Conservation (phyloP, 306 rosid genomes). For the Citrullus colocynthis region DNA sequence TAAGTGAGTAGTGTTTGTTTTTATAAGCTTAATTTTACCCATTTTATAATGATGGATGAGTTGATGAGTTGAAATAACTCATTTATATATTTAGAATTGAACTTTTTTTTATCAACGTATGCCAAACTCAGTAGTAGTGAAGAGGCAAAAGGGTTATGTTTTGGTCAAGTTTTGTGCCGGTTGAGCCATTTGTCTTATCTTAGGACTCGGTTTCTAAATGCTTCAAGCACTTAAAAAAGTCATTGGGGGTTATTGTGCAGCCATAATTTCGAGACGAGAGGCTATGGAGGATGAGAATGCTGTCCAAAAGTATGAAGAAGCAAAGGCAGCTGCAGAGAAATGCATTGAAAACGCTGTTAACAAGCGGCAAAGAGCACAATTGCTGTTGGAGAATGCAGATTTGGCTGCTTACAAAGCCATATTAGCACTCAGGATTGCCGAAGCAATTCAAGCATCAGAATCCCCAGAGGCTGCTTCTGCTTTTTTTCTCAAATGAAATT, state of each 20-base stretch:
- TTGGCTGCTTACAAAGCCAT: conserved; percentile 48
- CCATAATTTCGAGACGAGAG: conserved; percentile 30
- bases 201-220: no score
- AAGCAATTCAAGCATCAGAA: conserved; percentile 34
- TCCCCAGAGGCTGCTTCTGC: not conserved
- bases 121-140: no score
- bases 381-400: conserved; percentile 58
- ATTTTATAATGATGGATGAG: no score
- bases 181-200: not conserved
- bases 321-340: conserved; percentile 33
- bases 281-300: conserved; percentile 37
- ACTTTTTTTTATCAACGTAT: no score
- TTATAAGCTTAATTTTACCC: no score
- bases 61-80: no score
- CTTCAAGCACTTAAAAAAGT: no score
- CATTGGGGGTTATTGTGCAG: conserved; percentile 14
- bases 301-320: conserved; percentile 27
- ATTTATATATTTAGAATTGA: no score
- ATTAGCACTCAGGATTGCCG: conserved; percentile 41
- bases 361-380: conserved; percentile 53
- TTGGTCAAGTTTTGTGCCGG: no score
- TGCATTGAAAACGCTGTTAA: conserved; percentile 32
- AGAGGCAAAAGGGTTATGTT: no score
- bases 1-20: no score
- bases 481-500: conserved; percentile 38